These are phyloP conservation scores for Pelargonium myrrhifolium DNA, from an alignment of 441 rosid species.

Conservation along the genomic window DNA sequence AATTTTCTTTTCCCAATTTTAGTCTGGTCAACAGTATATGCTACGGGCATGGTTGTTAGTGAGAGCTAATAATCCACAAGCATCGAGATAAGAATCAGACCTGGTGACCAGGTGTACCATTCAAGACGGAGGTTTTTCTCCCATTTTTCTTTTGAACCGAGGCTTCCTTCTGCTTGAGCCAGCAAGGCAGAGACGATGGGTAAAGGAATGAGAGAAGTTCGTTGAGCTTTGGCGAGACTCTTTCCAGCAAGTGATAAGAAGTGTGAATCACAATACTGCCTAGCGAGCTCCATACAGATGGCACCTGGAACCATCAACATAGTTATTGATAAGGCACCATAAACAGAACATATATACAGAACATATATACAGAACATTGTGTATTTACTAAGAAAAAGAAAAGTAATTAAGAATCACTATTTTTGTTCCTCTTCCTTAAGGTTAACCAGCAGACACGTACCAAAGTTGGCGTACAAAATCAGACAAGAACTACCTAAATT, in stretches of 20 bases:
- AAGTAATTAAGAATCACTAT: not conserved
- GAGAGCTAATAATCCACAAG: conserved; percentile 1
- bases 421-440: too few relatives aligned
- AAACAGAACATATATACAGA: not conserved
- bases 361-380: not conserved
- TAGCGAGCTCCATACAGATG: conserved; percentile 65
- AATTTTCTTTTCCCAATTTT: too few relatives aligned
- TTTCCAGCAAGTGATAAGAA: conserved; percentile 53
- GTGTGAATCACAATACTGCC: conserved; percentile 40
- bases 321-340: conserved; percentile 8
- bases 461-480: not conserved
- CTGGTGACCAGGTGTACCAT: conserved; percentile 97
- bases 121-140: conserved; percentile 68
- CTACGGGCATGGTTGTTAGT: too few relatives aligned
- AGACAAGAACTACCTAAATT: not conserved
- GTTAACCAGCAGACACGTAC: not conserved
- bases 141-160: conserved; percentile 70
- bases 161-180: conserved; percentile 92
- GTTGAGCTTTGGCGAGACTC: conserved; percentile 57
- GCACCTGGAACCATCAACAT: conserved; percentile 39
- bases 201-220: conserved; percentile 37
- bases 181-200: conserved; percentile 61
- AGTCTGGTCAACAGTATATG: too few relatives aligned
- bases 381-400: not conserved
- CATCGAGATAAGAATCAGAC: conserved; percentile 28